Evolutionary conservation across 225 moss, liverwort and hornwort genomes (phyloP).

Genomic region (Marchantia polymorpha): DNA sequence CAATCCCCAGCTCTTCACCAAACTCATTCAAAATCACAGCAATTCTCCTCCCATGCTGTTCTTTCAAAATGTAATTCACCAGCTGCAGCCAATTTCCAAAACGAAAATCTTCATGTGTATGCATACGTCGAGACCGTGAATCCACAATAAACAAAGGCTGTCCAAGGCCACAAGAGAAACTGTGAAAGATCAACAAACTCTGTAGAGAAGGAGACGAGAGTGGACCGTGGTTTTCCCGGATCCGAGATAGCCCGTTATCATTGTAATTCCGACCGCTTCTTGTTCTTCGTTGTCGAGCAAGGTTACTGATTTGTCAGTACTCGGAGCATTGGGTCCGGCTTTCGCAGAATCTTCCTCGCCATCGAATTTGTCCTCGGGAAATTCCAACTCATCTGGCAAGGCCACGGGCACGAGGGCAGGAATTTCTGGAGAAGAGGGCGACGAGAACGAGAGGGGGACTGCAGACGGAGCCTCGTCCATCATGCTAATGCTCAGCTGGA

Average conservation of each 20-base stretch:
- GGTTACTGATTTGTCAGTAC: not conserved
- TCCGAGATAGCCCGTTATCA: constrained; percentile 80
- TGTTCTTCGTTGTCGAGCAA: constrained; percentile 17
- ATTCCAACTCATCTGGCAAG: not conserved
- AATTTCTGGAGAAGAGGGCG: constrained; percentile 1
- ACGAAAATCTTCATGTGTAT: no score
- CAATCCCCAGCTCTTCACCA: constrained; percentile 81
- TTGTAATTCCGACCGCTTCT: constrained; percentile 61
- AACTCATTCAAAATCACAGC: constrained; percentile 88
- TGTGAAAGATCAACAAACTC: not conserved
- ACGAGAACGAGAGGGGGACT: not conserved
- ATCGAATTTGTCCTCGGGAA: not conserved
- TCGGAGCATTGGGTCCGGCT: not conserved
- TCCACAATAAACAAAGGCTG: not conserved
- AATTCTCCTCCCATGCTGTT: constrained; percentile 68
- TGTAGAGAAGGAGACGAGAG: not conserved
- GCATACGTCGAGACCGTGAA: not conserved
- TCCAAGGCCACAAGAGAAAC: not conserved
- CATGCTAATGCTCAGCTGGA: not conserved
- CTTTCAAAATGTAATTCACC: constrained; percentile 68
- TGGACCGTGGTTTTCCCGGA: constrained; percentile 78
- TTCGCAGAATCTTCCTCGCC: constrained; percentile 1
- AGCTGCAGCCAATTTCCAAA: constrained; percentile 39
- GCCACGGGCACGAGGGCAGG: not conserved
- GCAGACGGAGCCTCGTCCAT: constrained; percentile 9